These are phyloP conservation scores for Erucastrum elatum DNA, from an alignment of 345 rosid genomes.

Conservation along the genomic window DNA sequence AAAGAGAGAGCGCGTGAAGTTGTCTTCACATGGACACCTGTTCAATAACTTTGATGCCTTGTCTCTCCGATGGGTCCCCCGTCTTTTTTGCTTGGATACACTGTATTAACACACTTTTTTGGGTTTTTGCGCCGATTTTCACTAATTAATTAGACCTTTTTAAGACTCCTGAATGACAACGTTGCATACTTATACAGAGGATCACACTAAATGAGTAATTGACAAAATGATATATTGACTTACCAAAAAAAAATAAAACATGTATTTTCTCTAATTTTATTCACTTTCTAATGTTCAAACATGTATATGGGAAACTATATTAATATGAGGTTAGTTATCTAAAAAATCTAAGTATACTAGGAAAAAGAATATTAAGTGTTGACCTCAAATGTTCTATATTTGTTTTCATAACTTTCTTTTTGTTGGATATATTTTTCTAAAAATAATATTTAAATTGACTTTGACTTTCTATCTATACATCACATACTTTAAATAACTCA, in stretches of 20 bases:
- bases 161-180: conserved; percentile 14
- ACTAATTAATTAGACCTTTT: not conserved
- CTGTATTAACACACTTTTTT: not conserved
- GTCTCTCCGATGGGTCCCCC: conserved; percentile 28
- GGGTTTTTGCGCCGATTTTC: conserved; percentile 12
- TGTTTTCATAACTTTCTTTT: not conserved
- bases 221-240: not conserved
- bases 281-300: not conserved
- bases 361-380: not conserved
- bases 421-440: not conserved
- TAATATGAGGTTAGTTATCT: not conserved
- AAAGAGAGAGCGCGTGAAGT: conserved; percentile 28
- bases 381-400: not conserved
- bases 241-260: not conserved
- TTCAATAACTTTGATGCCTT: conserved; percentile 35
- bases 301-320: not conserved
- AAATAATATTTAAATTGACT: not conserved
- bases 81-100: conserved; percentile 5
- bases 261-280: not conserved
- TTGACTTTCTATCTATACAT: not conserved
- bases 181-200: not conserved
- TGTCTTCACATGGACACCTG: conserved; percentile 41
- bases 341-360: not conserved
- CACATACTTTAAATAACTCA: not conserved
- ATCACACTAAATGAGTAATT: conserved; percentile 1